Conservation (phyloP, 306 rosid genomes). For the Quercus rubra region DNA sequence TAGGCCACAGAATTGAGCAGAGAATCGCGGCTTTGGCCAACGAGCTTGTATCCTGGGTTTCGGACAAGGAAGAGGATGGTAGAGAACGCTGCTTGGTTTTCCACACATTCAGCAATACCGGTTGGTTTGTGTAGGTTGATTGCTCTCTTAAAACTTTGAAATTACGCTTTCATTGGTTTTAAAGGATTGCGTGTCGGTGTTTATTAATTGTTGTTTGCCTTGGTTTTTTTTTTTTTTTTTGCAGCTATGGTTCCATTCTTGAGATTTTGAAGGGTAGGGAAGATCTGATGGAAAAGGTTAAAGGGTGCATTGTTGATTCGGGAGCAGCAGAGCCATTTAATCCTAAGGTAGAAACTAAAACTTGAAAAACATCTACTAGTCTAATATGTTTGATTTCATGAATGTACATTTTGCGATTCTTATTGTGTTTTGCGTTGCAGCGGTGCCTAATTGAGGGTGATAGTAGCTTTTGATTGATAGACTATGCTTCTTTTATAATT, state of each 20-base stretch:
- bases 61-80: slow-evolving; percentile 45
- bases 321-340: slow-evolving; percentile 81
- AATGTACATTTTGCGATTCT: not conserved
- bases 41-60: slow-evolving; percentile 58
- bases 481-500: not conserved
- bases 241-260: slow-evolving; percentile 78
- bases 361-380: not conserved
- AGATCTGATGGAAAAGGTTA: slow-evolving; percentile 61
- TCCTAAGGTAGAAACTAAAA: slow-evolving; percentile 54
- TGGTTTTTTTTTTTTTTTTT: not conserved
- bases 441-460: not conserved
- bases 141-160: not conserved
- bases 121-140: slow-evolving; percentile 82
- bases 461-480: not conserved
- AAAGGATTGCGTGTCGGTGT: no score
- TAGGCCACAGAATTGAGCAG: slow-evolving; percentile 51
- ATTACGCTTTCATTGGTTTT: no score
- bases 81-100: slow-evolving; percentile 66
- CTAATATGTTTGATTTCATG: not conserved
- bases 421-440: no score
- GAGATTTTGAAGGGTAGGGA: slow-evolving; percentile 40
- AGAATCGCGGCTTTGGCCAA: slow-evolving; percentile 42
- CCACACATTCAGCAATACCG: slow-evolving; percentile 90
- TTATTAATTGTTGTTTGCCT: not conserved
- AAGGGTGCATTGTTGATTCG: slow-evolving; percentile 83